Evolutionary conservation across 2,329 filamentous ascomycete genomes (phyloP).

Genomic region (Nannizzia gypsea): DNA sequence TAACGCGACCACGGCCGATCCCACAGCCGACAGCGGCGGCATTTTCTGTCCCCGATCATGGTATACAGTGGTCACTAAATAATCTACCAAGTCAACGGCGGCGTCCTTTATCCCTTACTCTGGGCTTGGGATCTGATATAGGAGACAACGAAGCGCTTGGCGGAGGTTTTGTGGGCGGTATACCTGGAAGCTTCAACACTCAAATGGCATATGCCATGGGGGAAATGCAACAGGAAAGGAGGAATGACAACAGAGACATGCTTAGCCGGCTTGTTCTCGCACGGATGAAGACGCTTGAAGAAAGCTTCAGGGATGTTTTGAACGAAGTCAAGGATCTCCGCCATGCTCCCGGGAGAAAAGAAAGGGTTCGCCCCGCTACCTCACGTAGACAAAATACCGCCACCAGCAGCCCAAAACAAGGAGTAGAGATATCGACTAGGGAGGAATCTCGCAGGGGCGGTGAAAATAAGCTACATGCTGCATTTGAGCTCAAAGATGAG

Average conservation of each 20-base stretch:
- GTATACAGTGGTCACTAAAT: conserved; percentile 42
- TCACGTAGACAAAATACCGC: not conserved
- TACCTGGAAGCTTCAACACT: conserved; percentile 68
- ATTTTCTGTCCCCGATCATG: conserved; percentile 46
- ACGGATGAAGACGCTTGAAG: conserved; percentile 84
- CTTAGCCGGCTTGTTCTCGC: conserved; percentile 70
- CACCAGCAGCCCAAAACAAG: not conserved
- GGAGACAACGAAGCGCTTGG: conserved; percentile 51
- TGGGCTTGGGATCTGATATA: conserved; percentile 63
- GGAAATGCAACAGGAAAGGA: conserved; percentile 34
- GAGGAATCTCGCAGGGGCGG: not conserved
- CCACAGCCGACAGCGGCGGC: conserved; percentile 24
- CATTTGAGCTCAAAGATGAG: conserved; percentile 2
- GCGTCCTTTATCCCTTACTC: conserved; percentile 53
- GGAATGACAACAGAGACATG: conserved; percentile 54
- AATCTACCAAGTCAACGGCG: conserved; percentile 25
- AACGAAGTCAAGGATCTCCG: conserved; percentile 57
- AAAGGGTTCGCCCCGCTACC: conserved; percentile 1
- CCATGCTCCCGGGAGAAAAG: conserved; percentile 31
- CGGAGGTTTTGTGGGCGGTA: conserved; percentile 46
- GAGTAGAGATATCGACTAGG: not conserved
- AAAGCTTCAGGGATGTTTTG: conserved; percentile 78
- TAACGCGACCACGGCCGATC: conserved; percentile 2
- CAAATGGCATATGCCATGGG: conserved; percentile 65
- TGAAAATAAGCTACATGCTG: not conserved